phyloP scores from a whole-genome alignment of 2,329 filamentous ascomycete species.

The Saccharata proteae region DNA sequence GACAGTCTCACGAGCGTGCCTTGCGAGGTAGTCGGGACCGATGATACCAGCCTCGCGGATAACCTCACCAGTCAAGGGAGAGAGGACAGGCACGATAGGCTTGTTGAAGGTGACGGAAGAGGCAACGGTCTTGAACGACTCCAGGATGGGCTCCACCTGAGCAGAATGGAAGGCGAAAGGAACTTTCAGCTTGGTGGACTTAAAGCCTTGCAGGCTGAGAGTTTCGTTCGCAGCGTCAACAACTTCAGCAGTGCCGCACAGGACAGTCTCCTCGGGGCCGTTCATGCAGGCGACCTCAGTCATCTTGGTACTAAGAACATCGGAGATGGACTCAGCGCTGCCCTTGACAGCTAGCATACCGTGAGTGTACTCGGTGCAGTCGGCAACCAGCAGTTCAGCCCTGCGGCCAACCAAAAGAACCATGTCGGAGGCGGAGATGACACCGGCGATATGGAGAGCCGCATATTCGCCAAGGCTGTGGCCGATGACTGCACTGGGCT shows the following conservation, averaged over 20 bases:
- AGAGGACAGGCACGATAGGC: conserved; percentile 52
- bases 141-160: conserved; percentile 52
- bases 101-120: conserved; percentile 43
- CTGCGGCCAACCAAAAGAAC: conserved; percentile 60
- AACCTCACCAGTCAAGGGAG: conserved; percentile 51
- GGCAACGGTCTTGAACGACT: conserved; percentile 45
- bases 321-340: conserved; percentile 38
- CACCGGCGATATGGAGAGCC: conserved; percentile 57
- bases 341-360: conserved; percentile 51
- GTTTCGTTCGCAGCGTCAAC: conserved; percentile 42
- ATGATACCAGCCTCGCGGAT: conserved; percentile 46
- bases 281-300: conserved; percentile 62
- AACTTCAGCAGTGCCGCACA: conserved; percentile 51
- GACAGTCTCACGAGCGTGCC: conserved; percentile 55
- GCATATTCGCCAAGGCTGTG: conserved; percentile 63
- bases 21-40: conserved; percentile 49
- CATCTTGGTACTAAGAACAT: conserved; percentile 38
- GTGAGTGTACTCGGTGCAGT: conserved; percentile 55
- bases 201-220: conserved; percentile 42
- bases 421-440: conserved; percentile 58
- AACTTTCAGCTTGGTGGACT: conserved; percentile 50
- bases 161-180: conserved; percentile 57
- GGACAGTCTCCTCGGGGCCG: conserved; percentile 59
- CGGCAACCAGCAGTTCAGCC: conserved; percentile 51
- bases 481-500: conserved; percentile 40